Conservation (phyloP, 1,284 basidiomycete species). For the Testicularia cyperi region DNA sequence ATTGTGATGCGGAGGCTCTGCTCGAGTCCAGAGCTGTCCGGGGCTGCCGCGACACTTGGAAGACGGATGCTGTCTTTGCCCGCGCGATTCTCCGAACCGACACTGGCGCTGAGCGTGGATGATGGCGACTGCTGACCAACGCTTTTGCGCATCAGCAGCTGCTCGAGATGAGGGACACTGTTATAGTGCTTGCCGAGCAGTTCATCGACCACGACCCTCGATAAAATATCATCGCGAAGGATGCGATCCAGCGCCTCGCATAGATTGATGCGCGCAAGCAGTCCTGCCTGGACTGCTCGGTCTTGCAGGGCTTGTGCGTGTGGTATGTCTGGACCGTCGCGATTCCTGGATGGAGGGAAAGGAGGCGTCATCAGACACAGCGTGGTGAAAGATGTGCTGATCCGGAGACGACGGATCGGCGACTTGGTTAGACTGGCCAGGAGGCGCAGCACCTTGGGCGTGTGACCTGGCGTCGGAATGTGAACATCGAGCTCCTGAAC, state of each 20-base stretch:
- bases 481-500: constrained; percentile 53
- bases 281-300: neutral
- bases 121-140: too few relatives aligned
- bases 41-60: neutral
- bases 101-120: too few relatives aligned
- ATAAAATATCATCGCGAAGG: constrained; percentile 10
- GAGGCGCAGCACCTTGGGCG: constrained; percentile 36
- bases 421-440: constrained; percentile 36
- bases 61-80: neutral
- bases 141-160: constrained; percentile 6
- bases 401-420: constrained; percentile 43
- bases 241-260: constrained; percentile 20
- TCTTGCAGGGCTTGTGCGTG: neutral
- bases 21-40: constrained; percentile 2
- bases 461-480: constrained; percentile 41
- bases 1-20: constrained; percentile 25
- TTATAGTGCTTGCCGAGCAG: constrained; percentile 21
- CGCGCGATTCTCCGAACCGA: too few relatives aligned
- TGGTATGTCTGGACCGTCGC: constrained; percentile 12
- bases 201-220: constrained; percentile 19
- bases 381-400: constrained; percentile 47
- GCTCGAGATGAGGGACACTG: constrained; percentile 7
- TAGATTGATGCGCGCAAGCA: constrained; percentile 8
- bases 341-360: constrained; percentile 22
- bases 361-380: constrained; percentile 44